These are phyloP conservation scores for Salisapilia sapeloensis DNA, from an alignment of 352 stramenopile genomes.

Conservation along the genomic window DNA sequence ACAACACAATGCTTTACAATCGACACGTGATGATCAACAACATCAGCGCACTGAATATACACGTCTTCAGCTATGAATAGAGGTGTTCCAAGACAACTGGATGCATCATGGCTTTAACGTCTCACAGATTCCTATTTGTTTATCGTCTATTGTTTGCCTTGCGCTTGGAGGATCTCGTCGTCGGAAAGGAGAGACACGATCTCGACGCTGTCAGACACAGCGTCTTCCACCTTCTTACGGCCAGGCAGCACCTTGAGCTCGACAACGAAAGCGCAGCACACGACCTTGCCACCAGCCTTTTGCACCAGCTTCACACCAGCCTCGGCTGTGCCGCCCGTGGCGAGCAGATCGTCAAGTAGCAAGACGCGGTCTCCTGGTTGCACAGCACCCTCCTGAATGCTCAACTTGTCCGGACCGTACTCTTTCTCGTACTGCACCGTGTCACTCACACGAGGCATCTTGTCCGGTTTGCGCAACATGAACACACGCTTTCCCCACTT, in stretches of 20 bases:
- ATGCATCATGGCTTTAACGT: too few species aligned
- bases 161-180: too few species aligned
- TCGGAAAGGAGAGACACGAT: slow-evolving; percentile 58
- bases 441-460: slow-evolving; percentile 91
- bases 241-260: slow-evolving; percentile 73
- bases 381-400: slow-evolving; percentile 72
- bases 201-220: slow-evolving; percentile 12
- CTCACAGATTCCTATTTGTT: neutral
- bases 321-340: slow-evolving; percentile 89
- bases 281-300: slow-evolving; percentile 69
- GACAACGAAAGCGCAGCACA: slow-evolving; percentile 90
- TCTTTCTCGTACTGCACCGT: slow-evolving; percentile 89
- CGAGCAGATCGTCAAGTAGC: slow-evolving; percentile 95
- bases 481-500: slow-evolving; percentile 95
- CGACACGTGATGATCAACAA: too few species aligned
- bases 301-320: slow-evolving; percentile 80
- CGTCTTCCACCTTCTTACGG: slow-evolving; percentile 22
- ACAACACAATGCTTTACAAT: too few species aligned
- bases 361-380: slow-evolving; percentile 78
- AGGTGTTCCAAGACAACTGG: too few species aligned
- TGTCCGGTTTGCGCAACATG: slow-evolving; percentile 96
- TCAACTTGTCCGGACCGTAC: slow-evolving; percentile 77
- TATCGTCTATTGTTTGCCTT: too few species aligned
- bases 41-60: too few species aligned
- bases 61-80: too few species aligned